Evolutionary conservation across 2,329 filamentous ascomycete genomes (phyloP).

Genomic region (Fusarium sp.): DNA sequence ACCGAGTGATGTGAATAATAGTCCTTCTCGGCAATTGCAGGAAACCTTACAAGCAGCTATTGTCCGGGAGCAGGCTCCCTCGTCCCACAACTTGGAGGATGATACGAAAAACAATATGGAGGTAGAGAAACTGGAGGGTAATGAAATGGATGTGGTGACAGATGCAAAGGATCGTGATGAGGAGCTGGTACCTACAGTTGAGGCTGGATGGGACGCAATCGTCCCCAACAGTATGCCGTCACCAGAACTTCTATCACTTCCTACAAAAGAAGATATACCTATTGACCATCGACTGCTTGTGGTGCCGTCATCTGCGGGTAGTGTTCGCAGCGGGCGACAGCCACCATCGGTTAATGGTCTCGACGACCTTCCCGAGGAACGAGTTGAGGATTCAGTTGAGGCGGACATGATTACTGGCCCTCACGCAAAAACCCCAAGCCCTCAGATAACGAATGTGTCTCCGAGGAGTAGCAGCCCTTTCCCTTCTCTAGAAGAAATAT

Average conservation of each 20-base stretch:
- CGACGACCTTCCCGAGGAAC: constrained; percentile 48
- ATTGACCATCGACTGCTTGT: constrained; percentile 23
- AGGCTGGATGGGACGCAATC: constrained; percentile 32
- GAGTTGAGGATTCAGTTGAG: constrained; percentile 41
- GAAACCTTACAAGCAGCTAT: constrained; percentile 31
- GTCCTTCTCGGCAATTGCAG: constrained; percentile 40
- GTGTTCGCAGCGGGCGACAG: constrained; percentile 65
- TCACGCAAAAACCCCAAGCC: constrained; percentile 31
- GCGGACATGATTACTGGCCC: constrained; percentile 42
- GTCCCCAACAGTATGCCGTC: constrained; percentile 46
- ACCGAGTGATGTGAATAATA: constrained; percentile 34
- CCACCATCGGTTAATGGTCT: constrained; percentile 60
- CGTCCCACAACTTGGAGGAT: constrained; percentile 7
- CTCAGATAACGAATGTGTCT: constrained; percentile 36
- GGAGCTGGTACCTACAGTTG: constrained; percentile 12
- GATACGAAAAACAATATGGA: constrained; percentile 4
- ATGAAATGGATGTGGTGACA: not conserved
- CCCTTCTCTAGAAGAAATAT: constrained; percentile 58
- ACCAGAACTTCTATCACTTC: constrained; percentile 23
- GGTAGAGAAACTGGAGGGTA: not conserved
- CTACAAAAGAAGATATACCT: constrained; percentile 15
- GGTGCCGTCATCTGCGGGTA: constrained; percentile 53
- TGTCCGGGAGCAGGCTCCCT: constrained; percentile 3
- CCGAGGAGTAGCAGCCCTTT: constrained; percentile 54
- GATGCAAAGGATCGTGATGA: constrained; percentile 26